Evolutionary conservation across 2,329 filamentous ascomycete species (phyloP).

Genomic region (Colletotrichum cuscutae): DNA sequence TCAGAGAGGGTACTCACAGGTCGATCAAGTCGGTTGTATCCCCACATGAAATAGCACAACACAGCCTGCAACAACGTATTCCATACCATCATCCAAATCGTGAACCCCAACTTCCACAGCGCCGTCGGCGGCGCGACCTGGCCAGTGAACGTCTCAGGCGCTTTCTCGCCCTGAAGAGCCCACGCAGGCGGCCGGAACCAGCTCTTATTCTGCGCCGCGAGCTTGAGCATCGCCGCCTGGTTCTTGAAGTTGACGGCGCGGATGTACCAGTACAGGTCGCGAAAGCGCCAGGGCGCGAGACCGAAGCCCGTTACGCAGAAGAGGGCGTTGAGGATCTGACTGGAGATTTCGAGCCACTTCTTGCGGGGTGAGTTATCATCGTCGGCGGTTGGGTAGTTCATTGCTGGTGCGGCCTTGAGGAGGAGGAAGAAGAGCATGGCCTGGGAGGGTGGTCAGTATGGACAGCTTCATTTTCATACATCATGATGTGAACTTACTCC

Average conservation of each 20-base stretch:
- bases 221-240: conserved; percentile 36
- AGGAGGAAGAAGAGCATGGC: conserved; percentile 44
- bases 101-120: conserved; percentile 39
- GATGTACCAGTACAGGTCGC: conserved; percentile 36
- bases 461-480: background rate
- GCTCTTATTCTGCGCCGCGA: conserved; percentile 38
- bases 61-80: conserved; percentile 40
- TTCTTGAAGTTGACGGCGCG: conserved; percentile 36
- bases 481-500: conserved; percentile 37
- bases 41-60: conserved; percentile 40
- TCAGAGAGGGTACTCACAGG: conserved; percentile 21
- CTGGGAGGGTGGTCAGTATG: conserved; percentile 23
- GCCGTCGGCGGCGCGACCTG: conserved; percentile 37
- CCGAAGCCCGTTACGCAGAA: conserved; percentile 91
- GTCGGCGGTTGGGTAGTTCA: conserved; percentile 36
- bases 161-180: conserved; percentile 33
- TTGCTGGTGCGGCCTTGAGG: conserved; percentile 39
- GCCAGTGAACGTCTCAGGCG: conserved; percentile 36
- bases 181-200: conserved; percentile 43
- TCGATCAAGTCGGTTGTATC: conserved; percentile 39
- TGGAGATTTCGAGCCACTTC: conserved; percentile 34
- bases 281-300: conserved; percentile 75
- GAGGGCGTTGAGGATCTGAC: conserved; percentile 67
- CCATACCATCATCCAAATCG: conserved; percentile 40
- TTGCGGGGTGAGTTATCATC: conserved; percentile 36